Evolutionary conservation across 139 green algal species (phyloP), one percentile per base, ranked within the genome.

Genomic region (Chlorella sp.): DNA sequence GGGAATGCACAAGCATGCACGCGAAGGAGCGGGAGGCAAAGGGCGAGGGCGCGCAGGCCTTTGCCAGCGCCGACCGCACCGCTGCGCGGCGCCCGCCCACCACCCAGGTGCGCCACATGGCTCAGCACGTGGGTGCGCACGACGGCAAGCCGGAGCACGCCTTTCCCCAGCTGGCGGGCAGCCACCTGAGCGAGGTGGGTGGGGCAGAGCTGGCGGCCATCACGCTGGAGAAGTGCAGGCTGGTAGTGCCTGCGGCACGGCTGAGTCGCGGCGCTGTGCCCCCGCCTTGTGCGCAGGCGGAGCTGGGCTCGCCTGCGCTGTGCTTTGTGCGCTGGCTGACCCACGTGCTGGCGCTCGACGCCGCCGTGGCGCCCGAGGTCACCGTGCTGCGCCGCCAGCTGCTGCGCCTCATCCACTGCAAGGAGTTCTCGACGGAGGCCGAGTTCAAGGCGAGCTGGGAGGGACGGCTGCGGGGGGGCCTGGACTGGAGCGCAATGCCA

Each of bases 141-240:
- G 85, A 80, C 62, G 84, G 71, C 50, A 64, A 83, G n/a, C 77
- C 83, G 2, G 73, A 86, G 33, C 85, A 92, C 77, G 67, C 76
- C 25, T 98, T 97, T 85, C 94, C 94, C 14, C 67, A 84, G 29
- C 88, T 91, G 29, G 84, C 94, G 0, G 94, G 94, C 19, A 91
- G 84, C 14, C 86, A 97, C 82, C 87, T 97, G 9, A 76, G 60
- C 2, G 51, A 73, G 75, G 85, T 91, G 62, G 40, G 77, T 43
- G 51, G 33, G n/a, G n/a, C n/a, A n/a, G n/a, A n/a, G n/a, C n/a
- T n/a, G n/a, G n/a, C n/a, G n/a, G n/a, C n/a, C n/a, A n/a, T n/a
- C n/a, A n/a, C n/a, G n/a, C n/a, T n/a, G n/a, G n/a, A n/a, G n/a
- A n/a, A n/a, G n/a, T n/a, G n/a, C n/a, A n/a, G n/a, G n/a, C n/a